Conservation (phyloP, 2,329 filamentous ascomycete genomes). For the Acephala macrosclerotiorum region DNA sequence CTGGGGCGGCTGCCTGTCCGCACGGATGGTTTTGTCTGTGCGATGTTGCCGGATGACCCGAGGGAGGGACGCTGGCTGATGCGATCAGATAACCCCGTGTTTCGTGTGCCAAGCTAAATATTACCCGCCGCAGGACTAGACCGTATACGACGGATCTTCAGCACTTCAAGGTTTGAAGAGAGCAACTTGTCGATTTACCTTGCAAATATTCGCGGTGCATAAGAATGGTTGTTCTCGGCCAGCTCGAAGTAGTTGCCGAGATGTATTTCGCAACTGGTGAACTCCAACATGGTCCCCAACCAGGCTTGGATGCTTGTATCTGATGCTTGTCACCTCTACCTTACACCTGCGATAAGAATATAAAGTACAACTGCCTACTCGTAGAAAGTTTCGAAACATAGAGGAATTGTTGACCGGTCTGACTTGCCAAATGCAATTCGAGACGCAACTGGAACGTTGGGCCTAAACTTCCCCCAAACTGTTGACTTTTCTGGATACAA, state of each 20-base stretch:
- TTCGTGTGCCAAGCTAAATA: constrained; percentile 1
- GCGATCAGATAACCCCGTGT: constrained; percentile 10
- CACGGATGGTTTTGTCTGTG: constrained; percentile 9
- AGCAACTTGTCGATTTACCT: neutral
- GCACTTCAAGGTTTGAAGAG: neutral
- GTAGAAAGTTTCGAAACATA: neutral
- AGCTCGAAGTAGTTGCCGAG: neutral
- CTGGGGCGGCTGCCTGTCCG: neutral
- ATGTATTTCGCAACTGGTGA: neutral
- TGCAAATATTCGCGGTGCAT: neutral
- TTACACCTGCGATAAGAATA: neutral
- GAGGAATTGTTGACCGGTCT: constrained; percentile 4
- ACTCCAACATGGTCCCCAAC: neutral
- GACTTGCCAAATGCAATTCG: neutral
- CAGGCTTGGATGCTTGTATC: neutral
- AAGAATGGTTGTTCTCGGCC: neutral
- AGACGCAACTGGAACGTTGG: constrained; percentile 3
- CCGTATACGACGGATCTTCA: neutral
- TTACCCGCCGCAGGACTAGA: neutral
- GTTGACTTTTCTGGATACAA: neutral
- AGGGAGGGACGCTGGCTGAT: neutral
- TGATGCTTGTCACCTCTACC: neutral
- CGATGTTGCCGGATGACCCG: neutral
- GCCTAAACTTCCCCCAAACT: neutral
- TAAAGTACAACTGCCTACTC: neutral